Evolutionary conservation across 2,329 filamentous ascomycete species (phyloP).

Genomic region (Fusarium nygamai): DNA sequence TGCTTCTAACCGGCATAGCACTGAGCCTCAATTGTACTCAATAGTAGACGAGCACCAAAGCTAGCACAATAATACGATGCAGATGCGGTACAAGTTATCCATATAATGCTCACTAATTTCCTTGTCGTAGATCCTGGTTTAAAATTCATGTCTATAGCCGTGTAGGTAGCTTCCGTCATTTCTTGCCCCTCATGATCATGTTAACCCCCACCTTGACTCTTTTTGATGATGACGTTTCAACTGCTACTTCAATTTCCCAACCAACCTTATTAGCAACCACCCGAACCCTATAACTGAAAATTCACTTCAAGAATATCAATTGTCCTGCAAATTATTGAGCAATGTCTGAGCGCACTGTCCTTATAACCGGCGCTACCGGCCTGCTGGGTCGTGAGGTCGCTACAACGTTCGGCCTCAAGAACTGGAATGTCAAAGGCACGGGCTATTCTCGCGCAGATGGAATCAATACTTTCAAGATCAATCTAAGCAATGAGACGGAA

Average conservation of each 20-base stretch:
- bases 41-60: background rate
- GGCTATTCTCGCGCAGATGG: conserved; percentile 80
- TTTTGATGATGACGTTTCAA: conserved; percentile 24
- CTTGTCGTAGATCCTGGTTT: background rate
- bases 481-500: conserved; percentile 59
- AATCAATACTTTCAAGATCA: conserved; percentile 70
- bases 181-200: conserved; percentile 26
- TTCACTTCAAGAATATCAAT: background rate
- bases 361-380: conserved; percentile 87
- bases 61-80: background rate
- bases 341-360: conserved; percentile 58
- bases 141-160: background rate
- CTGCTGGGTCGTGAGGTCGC: conserved; percentile 83
- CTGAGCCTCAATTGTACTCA: background rate
- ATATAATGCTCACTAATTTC: background rate
- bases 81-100: background rate
- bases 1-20: background rate
- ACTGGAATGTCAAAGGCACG: conserved; percentile 77
- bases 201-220: conserved; percentile 23
- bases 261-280: background rate
- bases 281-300: background rate
- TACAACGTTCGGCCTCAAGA: conserved; percentile 69
- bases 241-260: background rate
- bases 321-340: background rate
- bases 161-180: background rate